phyloP scores from a whole-genome alignment of 2,329 filamentous ascomycete genomes.

The Lasiodiplodia theobromae region DNA sequence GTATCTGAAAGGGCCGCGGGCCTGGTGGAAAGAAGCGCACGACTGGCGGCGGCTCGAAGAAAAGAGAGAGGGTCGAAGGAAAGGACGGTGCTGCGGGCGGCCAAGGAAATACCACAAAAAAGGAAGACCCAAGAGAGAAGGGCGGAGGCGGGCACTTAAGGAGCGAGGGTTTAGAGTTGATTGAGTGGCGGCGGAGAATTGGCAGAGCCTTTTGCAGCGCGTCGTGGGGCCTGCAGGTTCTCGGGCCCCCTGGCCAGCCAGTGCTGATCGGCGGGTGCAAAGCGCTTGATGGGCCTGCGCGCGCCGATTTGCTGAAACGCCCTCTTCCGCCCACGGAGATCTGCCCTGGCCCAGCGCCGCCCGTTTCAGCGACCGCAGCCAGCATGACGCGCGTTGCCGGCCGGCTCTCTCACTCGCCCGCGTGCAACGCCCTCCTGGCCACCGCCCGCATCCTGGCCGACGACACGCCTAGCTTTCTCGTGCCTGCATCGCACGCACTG shows the following conservation, averaged over 20 bases:
- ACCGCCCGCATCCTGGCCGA: background rate
- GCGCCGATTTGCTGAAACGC: slow-evolving; percentile 24
- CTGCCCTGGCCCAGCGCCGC: slow-evolving; percentile 21
- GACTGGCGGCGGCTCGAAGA: slow-evolving; percentile 16
- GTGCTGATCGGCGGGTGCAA: slow-evolving; percentile 16
- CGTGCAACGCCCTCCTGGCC: background rate
- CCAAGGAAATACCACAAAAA: slow-evolving; percentile 11
- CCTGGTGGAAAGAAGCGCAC: slow-evolving; percentile 14
- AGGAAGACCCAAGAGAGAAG: background rate
- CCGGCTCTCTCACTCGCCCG: slow-evolving; percentile 2
- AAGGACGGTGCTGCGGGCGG: slow-evolving; percentile 10
- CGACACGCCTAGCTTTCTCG: slow-evolving; percentile 4
- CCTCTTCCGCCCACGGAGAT: slow-evolving; percentile 14
- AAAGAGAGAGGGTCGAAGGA: background rate
- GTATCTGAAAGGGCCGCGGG: slow-evolving; percentile 12
- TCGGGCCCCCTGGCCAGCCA: slow-evolving; percentile 20
- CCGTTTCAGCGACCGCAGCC: slow-evolving; percentile 25
- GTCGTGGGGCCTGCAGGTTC: slow-evolving; percentile 3
- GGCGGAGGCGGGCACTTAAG: slow-evolving; percentile 18
- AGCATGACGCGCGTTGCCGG: slow-evolving; percentile 23
- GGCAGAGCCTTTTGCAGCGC: slow-evolving; percentile 2
- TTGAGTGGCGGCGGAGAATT: slow-evolving; percentile 27
- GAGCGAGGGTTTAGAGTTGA: slow-evolving; percentile 24
- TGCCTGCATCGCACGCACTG: background rate
- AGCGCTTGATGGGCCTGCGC: slow-evolving; percentile 4